Conservation (phyloP, 2,329 filamentous ascomycete genomes). For the Massarina eburnea region DNA sequence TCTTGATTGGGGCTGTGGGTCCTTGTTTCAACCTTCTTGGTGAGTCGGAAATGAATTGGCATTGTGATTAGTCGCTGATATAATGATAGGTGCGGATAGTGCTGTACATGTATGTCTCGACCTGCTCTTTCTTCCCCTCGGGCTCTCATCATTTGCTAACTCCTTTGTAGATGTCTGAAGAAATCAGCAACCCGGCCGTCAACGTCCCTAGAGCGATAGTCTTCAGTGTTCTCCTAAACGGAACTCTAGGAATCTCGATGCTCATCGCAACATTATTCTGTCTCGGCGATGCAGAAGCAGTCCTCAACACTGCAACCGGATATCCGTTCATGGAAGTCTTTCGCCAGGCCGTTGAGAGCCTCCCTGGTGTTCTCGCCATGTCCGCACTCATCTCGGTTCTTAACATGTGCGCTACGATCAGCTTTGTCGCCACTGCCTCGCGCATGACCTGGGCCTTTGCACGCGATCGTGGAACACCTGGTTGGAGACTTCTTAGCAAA, state of each 20-base stretch:
- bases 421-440: constrained; percentile 31
- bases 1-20: constrained; percentile 21
- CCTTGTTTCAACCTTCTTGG: too few species aligned
- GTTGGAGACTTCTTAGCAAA: not conserved
- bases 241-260: constrained; percentile 35
- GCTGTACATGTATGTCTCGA: too few species aligned
- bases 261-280: constrained; percentile 35
- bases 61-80: too few species aligned
- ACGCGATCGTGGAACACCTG: constrained; percentile 38
- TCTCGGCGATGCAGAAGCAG: constrained; percentile 28
- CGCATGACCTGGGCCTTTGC: constrained; percentile 41
- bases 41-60: too few species aligned
- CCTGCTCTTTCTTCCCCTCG: too few species aligned
- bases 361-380: constrained; percentile 45
- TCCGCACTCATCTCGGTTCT: constrained; percentile 19
- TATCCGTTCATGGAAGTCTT: constrained; percentile 43
- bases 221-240: constrained; percentile 34
- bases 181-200: too few species aligned
- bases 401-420: constrained; percentile 30
- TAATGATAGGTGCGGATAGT: too few species aligned
- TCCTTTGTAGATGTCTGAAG: too few species aligned
- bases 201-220: constrained; percentile 36
- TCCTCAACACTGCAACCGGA: constrained; percentile 1
- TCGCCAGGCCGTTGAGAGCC: constrained; percentile 15
- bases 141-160: too few species aligned